Conservation (phyloP, 164 flowering plant species). For the Vitis rupestris region DNA sequence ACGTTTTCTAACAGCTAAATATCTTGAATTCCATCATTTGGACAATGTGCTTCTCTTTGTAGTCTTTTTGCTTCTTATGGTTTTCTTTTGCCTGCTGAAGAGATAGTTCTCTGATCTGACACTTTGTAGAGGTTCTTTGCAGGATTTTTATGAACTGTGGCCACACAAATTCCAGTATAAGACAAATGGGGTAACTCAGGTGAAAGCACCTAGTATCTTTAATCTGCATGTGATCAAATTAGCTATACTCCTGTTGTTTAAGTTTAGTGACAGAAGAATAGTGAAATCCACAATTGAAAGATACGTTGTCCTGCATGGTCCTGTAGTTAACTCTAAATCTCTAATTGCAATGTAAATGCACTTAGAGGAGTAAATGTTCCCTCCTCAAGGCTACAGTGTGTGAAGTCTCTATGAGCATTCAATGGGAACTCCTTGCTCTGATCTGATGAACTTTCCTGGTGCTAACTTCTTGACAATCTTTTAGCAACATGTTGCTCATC, state of each 20-base stretch:
- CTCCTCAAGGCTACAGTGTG: not conserved
- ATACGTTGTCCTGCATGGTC: no score
- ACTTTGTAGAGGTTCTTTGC: slow-evolving; percentile 1
- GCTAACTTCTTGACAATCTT: no score
- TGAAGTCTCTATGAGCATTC: not conserved
- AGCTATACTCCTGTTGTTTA: not conserved
- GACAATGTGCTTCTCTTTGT: no score
- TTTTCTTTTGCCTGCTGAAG: no score
- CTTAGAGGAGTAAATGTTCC: not conserved
- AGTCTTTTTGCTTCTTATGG: no score
- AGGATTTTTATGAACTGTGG: slow-evolving; percentile 61
- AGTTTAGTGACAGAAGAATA: not conserved
- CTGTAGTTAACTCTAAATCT: no score
- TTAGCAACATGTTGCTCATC: not conserved
- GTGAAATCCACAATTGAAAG: not conserved
- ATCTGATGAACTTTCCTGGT: no score
- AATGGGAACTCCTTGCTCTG: not conserved
- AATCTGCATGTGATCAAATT: not conserved
- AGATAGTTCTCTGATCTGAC: not conserved
- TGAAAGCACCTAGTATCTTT: slow-evolving; percentile 4
- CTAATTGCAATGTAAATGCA: not conserved
- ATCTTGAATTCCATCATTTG: no score
- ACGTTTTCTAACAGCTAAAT: no score
- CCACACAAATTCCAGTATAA: slow-evolving; percentile 53
- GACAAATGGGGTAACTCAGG: slow-evolving; percentile 67